phyloP scores from a whole-genome alignment of 192 early-diverging fungal genomes.

The Mortierella antarctica region DNA sequence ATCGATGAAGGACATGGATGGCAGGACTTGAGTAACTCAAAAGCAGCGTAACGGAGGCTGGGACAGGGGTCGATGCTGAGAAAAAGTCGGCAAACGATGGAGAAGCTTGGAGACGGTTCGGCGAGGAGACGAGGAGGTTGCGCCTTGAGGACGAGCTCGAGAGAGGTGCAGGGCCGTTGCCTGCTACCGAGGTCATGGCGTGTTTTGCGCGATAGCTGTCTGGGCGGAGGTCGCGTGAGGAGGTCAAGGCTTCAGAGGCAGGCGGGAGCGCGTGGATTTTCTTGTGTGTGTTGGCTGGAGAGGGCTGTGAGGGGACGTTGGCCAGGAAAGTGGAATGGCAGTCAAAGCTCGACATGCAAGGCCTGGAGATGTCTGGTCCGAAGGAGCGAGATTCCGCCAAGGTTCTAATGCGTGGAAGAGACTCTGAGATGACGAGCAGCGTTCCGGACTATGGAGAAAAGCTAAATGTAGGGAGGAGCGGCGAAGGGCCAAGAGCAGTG shows the following conservation, averaged over 20 bases:
- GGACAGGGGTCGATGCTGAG: conserved; percentile 54
- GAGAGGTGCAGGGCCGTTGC: neutral
- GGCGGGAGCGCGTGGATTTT: conserved; percentile 18
- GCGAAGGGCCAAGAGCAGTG: neutral
- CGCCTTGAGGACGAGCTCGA: neutral
- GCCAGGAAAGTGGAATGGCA: conserved; percentile 46
- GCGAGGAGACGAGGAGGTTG: conserved; percentile 8
- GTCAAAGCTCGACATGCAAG: conserved; percentile 50
- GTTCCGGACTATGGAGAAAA: neutral
- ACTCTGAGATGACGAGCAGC: too few relatives aligned
- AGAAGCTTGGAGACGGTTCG: conserved; percentile 17
- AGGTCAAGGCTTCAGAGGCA: neutral
- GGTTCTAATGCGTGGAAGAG: neutral
- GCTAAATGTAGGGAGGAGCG: neutral
- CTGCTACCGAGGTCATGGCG: conserved; percentile 21
- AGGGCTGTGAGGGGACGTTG: conserved; percentile 39
- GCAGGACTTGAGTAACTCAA: conserved; percentile 54
- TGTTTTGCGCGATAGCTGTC: neutral
- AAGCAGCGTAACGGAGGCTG: conserved; percentile 55
- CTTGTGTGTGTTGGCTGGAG: conserved; percentile 27
- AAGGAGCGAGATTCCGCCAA: neutral
- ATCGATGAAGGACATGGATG: conserved; percentile 44
- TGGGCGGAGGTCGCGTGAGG: neutral
- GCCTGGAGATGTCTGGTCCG: too few relatives aligned
- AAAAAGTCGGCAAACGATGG: conserved; percentile 56